phyloP scores from a whole-genome alignment of 2,329 filamentous ascomycete genomes.

The Cadophora malorum region DNA sequence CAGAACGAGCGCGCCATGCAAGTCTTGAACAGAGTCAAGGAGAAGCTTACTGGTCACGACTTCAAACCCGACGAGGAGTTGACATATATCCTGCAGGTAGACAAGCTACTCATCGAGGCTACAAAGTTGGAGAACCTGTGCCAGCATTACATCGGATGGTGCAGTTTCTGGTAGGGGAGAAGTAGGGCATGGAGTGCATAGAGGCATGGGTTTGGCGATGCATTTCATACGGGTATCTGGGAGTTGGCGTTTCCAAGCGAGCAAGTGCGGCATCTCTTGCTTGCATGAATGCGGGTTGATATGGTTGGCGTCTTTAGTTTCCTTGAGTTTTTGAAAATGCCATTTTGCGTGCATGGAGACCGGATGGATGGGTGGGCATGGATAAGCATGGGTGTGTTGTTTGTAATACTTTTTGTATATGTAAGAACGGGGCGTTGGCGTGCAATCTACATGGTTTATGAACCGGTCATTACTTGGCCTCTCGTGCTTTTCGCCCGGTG shows the following conservation, averaged over 20 bases:
- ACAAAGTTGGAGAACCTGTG: constrained; percentile 97
- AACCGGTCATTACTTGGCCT: not conserved
- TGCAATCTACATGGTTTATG: constrained; percentile 4
- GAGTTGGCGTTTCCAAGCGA: constrained; percentile 3
- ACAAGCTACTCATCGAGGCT: constrained; percentile 92
- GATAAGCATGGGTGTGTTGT: constrained; percentile 14
- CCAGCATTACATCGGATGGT: constrained; percentile 99
- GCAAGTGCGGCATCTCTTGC: not conserved
- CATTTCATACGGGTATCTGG: not conserved
- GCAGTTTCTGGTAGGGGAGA: constrained; percentile 82
- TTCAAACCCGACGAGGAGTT: constrained; percentile 89
- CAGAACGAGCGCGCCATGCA: constrained; percentile 94
- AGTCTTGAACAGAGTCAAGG: constrained; percentile 88
- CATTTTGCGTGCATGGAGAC: not conserved
- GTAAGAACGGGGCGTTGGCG: constrained; percentile 4
- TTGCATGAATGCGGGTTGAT: not conserved
- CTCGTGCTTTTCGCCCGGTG: not conserved
- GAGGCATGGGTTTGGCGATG: not conserved
- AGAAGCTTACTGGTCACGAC: constrained; percentile 93
- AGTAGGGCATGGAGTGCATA: not conserved
- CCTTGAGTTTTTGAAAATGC: not conserved
- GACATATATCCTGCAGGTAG: constrained; percentile 85
- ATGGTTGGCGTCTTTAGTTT: not conserved
- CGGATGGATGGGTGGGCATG: constrained; percentile 1
- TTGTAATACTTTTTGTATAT: constrained; percentile 20